These are phyloP conservation scores for Alliaria petiolata DNA, from an alignment of 345 rosid species.

Conservation along the genomic window DNA sequence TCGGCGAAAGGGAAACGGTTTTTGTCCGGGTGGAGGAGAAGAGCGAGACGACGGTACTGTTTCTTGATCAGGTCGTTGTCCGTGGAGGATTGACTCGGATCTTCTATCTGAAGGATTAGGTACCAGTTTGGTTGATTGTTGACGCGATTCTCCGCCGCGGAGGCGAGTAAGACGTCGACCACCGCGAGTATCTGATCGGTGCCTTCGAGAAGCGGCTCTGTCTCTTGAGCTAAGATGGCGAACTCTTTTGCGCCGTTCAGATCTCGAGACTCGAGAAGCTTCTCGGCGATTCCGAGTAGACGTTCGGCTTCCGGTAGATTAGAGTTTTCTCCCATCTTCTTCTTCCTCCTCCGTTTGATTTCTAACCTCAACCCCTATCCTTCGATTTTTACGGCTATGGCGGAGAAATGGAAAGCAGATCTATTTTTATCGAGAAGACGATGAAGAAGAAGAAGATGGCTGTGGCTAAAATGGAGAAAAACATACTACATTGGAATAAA, in stretches of 20 bases:
- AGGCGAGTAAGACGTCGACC: conserved; percentile 59
- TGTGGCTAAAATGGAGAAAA: neutral
- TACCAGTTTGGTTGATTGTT: conserved; percentile 75
- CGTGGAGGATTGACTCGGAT: conserved; percentile 32
- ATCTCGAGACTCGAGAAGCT: conserved; percentile 66
- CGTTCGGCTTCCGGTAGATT: conserved; percentile 70
- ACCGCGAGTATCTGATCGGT: conserved; percentile 86
- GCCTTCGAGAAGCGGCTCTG: conserved; percentile 83
- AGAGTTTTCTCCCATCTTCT: conserved; percentile 34
- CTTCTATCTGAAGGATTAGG: conserved; percentile 66
- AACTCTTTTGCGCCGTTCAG: conserved; percentile 67
- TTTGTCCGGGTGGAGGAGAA: conserved; percentile 90
- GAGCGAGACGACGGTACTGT: conserved; percentile 79
- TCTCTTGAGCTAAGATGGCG: conserved; percentile 75
- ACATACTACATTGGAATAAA: neutral
- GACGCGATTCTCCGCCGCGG: conserved; percentile 55
- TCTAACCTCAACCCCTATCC: neutral
- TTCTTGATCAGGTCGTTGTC: conserved; percentile 68
- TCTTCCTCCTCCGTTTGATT: neutral
- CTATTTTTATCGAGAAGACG: neutral
- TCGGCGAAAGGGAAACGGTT: conserved; percentile 67
- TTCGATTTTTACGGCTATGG: neutral
- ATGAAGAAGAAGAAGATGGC: neutral
- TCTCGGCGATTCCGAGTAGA: conserved; percentile 81
- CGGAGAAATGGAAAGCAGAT: conserved; percentile 2